Evolutionary conservation across 768 basidiomycete genomes (phyloP), one percentile per base, ranked within the genome.

Genomic region (Mycena epipterygia): DNA sequence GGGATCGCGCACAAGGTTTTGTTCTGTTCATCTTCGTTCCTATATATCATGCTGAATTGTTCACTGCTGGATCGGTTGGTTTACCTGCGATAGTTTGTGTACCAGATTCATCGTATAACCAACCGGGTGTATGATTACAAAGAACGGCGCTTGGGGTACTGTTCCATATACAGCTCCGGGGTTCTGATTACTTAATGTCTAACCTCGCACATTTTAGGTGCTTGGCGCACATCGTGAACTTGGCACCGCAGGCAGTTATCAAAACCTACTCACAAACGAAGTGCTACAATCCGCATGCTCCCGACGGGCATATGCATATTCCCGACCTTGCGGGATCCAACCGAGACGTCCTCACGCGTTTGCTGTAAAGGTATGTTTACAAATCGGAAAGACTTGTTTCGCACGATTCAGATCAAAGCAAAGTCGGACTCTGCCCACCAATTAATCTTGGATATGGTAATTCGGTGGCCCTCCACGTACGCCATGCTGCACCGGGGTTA

Each of bases 381-480:
- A 42, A 42, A 42, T 7, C 42, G 42, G 5, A 42, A 42, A 21
- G 42, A 42, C 9, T 19, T 42, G 42, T 42, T 42, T 17, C 42
- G 21, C 8, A 19, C 42, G 11, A 9, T 42, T 42, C 42, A 42
- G 17, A 11, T 19, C 17, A 21, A 14, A 7, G 42, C 42, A 19
- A 42, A 42, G 5, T 19, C 8, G 17, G 9, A 7, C 42, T 17
- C 16, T 14, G 42, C 68, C 5, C 16, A 68, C 17, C 72, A 75
- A 35, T 75, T 80, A 25, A 60, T 81, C 17, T 64, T 80, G 23
- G 77, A 81, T 37, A 81, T 81, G 79, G 70, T 67, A 19, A 75
- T 81, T 32, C 66, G 72, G 5, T 82, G 81, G 81, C 78, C 74
- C 3, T 81, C 79, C n/a, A 81, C 78, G n/a, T 77, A 76, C 67